A percentile compares a stretch with the other conserved stretches of the same genome.
These are phyloP conservation scores for Amanita molliuscula DNA, from an alignment of 768 basidiomycete species.

Conservation along the genomic window DNA sequence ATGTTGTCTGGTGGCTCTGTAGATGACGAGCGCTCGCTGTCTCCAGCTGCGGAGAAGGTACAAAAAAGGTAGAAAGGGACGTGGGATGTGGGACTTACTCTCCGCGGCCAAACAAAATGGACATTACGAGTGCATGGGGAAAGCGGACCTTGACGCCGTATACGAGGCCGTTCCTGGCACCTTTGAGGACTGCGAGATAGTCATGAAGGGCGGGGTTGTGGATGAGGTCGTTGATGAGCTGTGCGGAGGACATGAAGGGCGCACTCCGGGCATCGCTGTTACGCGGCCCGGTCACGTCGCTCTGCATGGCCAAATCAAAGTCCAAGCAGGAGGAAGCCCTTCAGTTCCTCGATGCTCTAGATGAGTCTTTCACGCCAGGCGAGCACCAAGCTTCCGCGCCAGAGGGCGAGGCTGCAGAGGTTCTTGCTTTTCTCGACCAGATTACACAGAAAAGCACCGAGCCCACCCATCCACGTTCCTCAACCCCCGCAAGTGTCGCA, in stretches of 20 bases:
- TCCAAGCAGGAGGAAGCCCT: conserved; percentile 85
- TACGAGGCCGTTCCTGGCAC: conserved; percentile 83
- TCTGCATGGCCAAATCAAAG: conserved; percentile 43
- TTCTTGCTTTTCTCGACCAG: conserved; percentile 89
- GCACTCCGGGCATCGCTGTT: too few species aligned
- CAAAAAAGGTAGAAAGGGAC: conserved; percentile 6
- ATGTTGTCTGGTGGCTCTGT: conserved; percentile 81
- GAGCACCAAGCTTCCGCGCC: conserved; percentile 13
- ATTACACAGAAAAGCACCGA: conserved; percentile 87
- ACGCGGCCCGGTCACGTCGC: not conserved
- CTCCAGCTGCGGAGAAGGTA: conserved; percentile 45
- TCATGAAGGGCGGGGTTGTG: conserved; percentile 77
- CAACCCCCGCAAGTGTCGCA: conserved; percentile 20
- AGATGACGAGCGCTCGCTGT: conserved; percentile 57
- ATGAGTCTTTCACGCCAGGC: conserved; percentile 59
- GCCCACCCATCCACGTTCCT: conserved; percentile 41
- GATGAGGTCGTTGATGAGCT: conserved; percentile 36
- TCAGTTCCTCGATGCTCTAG: conserved; percentile 90
- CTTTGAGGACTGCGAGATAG: conserved; percentile 87
- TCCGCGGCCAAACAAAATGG: conserved; percentile 85
- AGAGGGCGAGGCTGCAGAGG: conserved; percentile 64
- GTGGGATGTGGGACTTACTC: conserved; percentile 45
- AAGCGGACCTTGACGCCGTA: conserved; percentile 89
- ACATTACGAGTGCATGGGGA: conserved; percentile 96
- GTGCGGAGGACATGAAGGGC: conserved; percentile 12